Conservation (phyloP, 306 rosid species). For the Vigna mungo region DNA sequence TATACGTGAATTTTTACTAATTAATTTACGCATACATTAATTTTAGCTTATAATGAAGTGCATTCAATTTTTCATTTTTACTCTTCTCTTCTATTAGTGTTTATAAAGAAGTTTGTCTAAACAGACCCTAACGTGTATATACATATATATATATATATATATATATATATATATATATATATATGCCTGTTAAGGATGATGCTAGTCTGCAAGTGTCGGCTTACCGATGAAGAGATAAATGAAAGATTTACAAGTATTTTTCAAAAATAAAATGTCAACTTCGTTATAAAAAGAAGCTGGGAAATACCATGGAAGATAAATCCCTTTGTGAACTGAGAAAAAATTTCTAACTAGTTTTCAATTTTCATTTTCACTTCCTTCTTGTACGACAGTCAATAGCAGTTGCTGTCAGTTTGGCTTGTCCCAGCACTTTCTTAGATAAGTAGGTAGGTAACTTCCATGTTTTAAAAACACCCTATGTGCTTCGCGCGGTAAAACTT, state of each 20-base stretch:
- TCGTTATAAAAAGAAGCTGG: conserved; percentile 15
- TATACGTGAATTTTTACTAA: too few species aligned
- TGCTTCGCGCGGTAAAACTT: conserved; percentile 1
- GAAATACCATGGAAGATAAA: conserved; percentile 8
- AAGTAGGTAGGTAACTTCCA: not conserved
- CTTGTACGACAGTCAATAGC: not conserved
- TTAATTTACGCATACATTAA: too few species aligned
- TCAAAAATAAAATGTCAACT: conserved; percentile 1
- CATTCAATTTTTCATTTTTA: too few species aligned
- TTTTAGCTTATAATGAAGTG: too few species aligned
- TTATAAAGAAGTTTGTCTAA: too few species aligned
- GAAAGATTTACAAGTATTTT: conserved; percentile 12
- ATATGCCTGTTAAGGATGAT: not conserved
- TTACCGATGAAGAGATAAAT: conserved; percentile 1
- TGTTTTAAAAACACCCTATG: not conserved
- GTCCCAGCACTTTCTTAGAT: conserved; percentile 18
- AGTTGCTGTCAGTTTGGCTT: conserved; percentile 8
- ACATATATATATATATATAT: too few species aligned
- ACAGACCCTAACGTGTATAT: not conserved
- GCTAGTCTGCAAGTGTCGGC: not conserved
- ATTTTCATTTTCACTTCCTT: not conserved
- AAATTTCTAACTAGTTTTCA: not conserved
- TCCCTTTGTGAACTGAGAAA: not conserved
- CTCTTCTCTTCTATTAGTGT: too few species aligned
- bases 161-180: too few species aligned